Evolutionary conservation across 2,329 filamentous ascomycete genomes (phyloP), one percentile per base, ranked within the genome.

Genomic region (Beauveria brongniartii): DNA sequence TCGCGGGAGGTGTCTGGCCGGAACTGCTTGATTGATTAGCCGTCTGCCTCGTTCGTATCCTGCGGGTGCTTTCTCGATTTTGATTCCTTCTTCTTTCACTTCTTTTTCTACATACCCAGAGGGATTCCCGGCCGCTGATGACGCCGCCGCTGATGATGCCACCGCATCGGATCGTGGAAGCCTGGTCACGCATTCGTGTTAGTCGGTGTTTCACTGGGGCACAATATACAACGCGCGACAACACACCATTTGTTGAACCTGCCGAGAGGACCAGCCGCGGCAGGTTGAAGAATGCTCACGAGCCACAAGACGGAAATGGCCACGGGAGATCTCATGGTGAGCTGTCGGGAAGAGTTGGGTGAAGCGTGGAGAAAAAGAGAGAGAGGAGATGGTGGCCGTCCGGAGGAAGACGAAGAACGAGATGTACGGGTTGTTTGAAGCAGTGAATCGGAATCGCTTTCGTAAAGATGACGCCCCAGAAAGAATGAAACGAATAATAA

Each of bases 221-320:
- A 37, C 14, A 14, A 12, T 44, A 6, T n/a, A 1, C 24, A 10
- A 37, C 34, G 24, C 3, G 64, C 4, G 18, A 6, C 9, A 6
- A 74, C 72, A 69, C 62, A 55, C 54, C 43, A 40, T 51, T 65
- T 64, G 69, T 64, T 65, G 65, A 65, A 67, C 69, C 70, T 72
- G 69, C 58, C 67, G 37, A 72, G 65, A 70, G 71, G 75, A 65
- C 72, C 73, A 65, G 73, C 73, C 70, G 71, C 66, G 26, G 66
- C 66, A 60, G 63, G 69, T 63, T 70, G 68, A 22, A 66, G 64
- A 66, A 65, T 61, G 57, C 70, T 62, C 62, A 74, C 65, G 59
- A 71, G 46, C 64, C 61, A 68, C 6, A 72, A 56, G 63, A 62
- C 69, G 37, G 67, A 62, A 24, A 61, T 62, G 20, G 62, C 64